Evolutionary conservation across 371 early-diverging fungal genomes (phyloP), one percentile per base, ranked within the genome.

Genomic region (Rhizopus delemar): DNA sequence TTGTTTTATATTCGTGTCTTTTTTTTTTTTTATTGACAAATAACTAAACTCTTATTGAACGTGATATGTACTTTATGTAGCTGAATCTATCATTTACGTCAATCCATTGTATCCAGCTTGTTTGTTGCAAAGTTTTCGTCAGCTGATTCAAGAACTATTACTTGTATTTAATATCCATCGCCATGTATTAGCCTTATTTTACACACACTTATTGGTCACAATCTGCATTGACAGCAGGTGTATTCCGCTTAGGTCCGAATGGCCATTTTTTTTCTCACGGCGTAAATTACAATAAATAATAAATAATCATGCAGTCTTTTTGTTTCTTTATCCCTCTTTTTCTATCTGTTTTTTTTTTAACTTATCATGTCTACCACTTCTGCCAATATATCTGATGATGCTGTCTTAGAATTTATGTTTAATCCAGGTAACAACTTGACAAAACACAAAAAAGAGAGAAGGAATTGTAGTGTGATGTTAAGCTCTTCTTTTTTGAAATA

Each of bases 351-450:
- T 35, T 39, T 11, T 46, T 36, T 29, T 29, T 41, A 38, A 46
- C 11, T 43, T 32, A 13, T 35, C 36, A 13, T 46, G 35, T 28
- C 16, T 36, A 56, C 33, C 32, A 62, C 57, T 57, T 41, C 57
- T 13, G n/a, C 45, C 22, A 35, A 41, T 57, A 22, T 65, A 28
- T 67, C 75, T 3, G 79, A 79, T 51, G 76, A 79, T 52, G 74
- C 79, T 34, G 60, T 79, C 11, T 64, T 79, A 41, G 79, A 79
- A 56, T 66, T 74, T 15, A 70, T 79, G 28, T 79, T 79, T 34
- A 79, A 75, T 41, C 79, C 79, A 56, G 79, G 78, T 68, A 67
- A 63, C n/a, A 8, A 43, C n/a, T n/a, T 13, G 8, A n/a, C 6
- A 36, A 28, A 38, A 15, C 3, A 8, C 33, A 9, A 39, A 36